These are phyloP conservation scores for Jatropha curcas DNA, from an alignment of 345 rosid species.

Conservation along the genomic window DNA sequence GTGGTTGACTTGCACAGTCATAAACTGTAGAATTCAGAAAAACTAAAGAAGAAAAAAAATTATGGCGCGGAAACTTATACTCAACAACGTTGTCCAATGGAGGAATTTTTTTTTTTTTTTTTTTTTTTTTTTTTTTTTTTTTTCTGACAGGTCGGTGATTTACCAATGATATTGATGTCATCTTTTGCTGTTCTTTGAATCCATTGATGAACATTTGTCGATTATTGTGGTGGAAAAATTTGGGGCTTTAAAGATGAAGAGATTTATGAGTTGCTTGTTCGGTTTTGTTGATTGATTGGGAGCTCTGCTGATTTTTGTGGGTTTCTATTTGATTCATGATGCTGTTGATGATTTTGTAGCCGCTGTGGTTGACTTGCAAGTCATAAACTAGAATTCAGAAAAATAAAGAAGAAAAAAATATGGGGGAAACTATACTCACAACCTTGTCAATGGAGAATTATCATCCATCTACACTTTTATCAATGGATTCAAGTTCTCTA, in stretches of 20 bases:
- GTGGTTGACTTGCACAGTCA: conserved; percentile 14
- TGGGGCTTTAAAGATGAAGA: conserved; percentile 50
- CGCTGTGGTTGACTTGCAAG: conserved; percentile 9
- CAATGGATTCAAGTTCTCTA: conserved; percentile 93
- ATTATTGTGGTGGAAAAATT: conserved; percentile 20
- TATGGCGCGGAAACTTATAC: conserved; percentile 66
- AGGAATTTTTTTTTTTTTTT: too few relatives aligned
- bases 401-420: conserved; percentile 19
- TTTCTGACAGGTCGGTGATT: conserved; percentile 32
- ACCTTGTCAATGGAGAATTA: conserved; percentile 82
- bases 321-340: not conserved
- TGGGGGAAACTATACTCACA: conserved; percentile 66
- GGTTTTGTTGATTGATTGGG: conserved; percentile 64
- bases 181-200: conserved; percentile 20
- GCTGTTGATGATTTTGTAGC: conserved; percentile 17
- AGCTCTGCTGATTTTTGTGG: conserved; percentile 6
- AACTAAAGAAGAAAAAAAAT: conserved; percentile 17
- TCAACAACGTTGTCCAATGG: conserved; percentile 69
- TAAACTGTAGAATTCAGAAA: not conserved
- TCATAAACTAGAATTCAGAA: conserved; percentile 1
- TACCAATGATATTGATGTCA: conserved; percentile 21
- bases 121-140: not conserved
- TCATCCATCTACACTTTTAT: conserved; percentile 89
- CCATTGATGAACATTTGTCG: conserved; percentile 26
- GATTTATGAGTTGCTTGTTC: conserved; percentile 48